Base-by-base conservation (phyloP, 805 yeast species). In the Zygosaccharomyces gambellarensis region DNA sequence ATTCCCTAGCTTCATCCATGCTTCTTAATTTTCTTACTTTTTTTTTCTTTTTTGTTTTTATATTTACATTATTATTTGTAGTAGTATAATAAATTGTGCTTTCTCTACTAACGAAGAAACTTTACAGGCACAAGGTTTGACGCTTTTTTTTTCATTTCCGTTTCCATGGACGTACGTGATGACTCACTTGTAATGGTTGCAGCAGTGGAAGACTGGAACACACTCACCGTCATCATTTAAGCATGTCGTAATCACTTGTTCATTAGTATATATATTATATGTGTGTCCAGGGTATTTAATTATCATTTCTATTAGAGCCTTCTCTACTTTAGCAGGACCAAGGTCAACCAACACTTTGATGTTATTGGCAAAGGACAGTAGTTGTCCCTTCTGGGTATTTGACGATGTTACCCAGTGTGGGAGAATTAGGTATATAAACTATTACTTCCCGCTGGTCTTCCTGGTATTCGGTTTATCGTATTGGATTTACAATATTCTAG, bases 331-430 rank as follows among this genome's bases (percentile, higher is more conserved):
- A 7, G 5, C 19, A 34, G 19, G 38, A 34, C 22, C 23, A 34
- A 34, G 22, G 38, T 34, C 38, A 34, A 34, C 38, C 38, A 34
- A 34, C 38, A 14, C 38, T 34, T 34, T 21, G 32, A 42, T 42
- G 45, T 19, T 25, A 25, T 19, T 17, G 39, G 31, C 42, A 19
- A 28, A 29, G 8, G 36, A 23, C 21, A 45, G 39, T 17, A 41
- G 40, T 39, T 48, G 54, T 40, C 55, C 49, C 14, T 53, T 70
- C 31, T 83, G 89, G 88, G 67, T 71, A 53, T 79, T 75, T 51
- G 89, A 83, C 58, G 89, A 83, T 62, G 60, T 83, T 36, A 77
- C 84, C 1, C 59, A 60, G 12, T 80, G 85, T 58, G 77, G 77
- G 4, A 71, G 82, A 42, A 66, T 69, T 19, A 54, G 60, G 59